phyloP scores from a whole-genome alignment of 345 rosid species.

The Citrus medica region DNA sequence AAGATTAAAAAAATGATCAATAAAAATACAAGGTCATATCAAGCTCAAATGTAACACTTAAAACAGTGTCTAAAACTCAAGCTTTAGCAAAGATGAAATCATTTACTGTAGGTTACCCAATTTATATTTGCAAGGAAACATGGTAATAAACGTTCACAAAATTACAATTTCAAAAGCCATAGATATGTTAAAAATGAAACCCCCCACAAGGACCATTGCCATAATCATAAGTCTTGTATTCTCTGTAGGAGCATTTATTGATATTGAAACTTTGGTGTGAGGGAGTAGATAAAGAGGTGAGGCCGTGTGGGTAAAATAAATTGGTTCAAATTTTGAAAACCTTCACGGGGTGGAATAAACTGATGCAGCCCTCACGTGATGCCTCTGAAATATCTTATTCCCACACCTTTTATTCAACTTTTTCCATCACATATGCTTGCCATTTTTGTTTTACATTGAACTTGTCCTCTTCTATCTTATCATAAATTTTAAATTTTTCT shows the following conservation, averaged over 20 bases:
- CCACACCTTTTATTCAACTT: background rate
- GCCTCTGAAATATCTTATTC: background rate
- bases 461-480: background rate
- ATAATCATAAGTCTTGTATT: background rate
- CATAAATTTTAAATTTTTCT: no score
- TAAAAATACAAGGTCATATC: no score
- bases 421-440: background rate
- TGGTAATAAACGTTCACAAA: no score
- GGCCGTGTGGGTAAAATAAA: background rate
- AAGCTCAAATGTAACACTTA: no score
- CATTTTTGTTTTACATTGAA: background rate
- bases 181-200: background rate
- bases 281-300: background rate
- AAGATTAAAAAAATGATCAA: no score
- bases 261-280: background rate
- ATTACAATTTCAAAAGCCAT: no score
- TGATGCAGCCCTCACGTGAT: constrained; percentile 10
- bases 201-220: background rate
- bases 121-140: no score
- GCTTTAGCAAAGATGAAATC: no score
- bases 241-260: background rate
- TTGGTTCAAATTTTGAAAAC: constrained; percentile 15
- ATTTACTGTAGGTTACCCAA: no score
- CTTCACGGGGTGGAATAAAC: background rate
- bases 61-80: no score